Evolutionary conservation across 495 filamentous ascomycete genomes (phyloP).

Genomic region (Aspergillus bertholletiae): DNA sequence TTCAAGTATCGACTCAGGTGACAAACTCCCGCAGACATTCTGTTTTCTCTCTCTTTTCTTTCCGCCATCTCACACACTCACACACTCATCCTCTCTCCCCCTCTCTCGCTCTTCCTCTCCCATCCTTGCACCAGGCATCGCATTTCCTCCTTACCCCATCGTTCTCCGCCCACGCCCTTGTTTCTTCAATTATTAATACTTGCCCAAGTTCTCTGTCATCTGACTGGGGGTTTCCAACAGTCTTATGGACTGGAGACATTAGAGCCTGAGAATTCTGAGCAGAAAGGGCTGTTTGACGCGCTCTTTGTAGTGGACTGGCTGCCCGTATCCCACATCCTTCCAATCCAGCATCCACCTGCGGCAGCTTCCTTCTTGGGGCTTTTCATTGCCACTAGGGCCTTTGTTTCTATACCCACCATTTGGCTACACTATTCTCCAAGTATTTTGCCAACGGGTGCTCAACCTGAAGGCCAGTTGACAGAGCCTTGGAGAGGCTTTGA

Average conservation of each 20-base stretch:
- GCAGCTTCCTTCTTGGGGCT: background rate
- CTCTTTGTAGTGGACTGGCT: background rate
- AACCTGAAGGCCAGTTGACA: background rate
- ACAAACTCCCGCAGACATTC: background rate
- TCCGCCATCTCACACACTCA: too few relatives aligned
- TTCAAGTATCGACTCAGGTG: background rate
- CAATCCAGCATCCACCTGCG: background rate
- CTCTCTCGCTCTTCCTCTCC: conserved; percentile 1
- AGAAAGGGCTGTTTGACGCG: background rate
- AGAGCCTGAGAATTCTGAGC: background rate
- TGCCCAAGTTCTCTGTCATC: background rate
- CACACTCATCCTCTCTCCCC: conserved; percentile 1
- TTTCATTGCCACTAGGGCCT: background rate
- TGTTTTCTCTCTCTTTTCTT: conserved; percentile 3
- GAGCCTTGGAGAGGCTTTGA: conserved; percentile 1
- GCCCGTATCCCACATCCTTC: too few relatives aligned
- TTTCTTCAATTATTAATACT: background rate
- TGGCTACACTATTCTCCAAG: background rate
- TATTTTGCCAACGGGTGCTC: background rate
- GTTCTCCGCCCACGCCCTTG: background rate
- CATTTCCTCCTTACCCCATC: background rate
- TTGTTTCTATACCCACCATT: conserved; percentile 1
- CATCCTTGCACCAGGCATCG: background rate
- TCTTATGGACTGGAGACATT: background rate
- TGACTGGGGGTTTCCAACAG: background rate